phyloP scores from a whole-genome alignment of 2,329 filamentous ascomycete genomes.

The Cladosporium austrohemisphaericum region DNA sequence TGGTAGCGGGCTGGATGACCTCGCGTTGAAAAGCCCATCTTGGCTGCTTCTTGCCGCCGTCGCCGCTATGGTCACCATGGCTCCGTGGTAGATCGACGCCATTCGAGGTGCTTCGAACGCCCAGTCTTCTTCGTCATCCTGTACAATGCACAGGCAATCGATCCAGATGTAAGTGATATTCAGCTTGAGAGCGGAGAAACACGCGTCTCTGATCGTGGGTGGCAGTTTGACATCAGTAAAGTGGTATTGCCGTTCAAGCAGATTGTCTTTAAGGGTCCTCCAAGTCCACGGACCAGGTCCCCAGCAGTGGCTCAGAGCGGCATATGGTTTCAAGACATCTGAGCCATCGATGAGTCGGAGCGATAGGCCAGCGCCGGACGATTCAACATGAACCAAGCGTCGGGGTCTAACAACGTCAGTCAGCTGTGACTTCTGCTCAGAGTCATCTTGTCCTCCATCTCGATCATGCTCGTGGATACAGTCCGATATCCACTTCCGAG shows the following conservation, averaged over 20 bases:
- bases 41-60: neutral
- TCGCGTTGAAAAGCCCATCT: neutral
- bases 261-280: neutral
- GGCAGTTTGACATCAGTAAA: neutral
- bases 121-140: conserved; percentile 19
- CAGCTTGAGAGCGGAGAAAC: neutral
- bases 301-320: no score
- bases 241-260: neutral
- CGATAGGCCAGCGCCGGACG: no score
- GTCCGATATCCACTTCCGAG: no score
- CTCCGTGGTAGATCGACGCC: conserved; percentile 16
- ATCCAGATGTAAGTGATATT: conserved; percentile 15
- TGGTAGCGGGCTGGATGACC: no score
- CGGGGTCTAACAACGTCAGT: no score
- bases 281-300: no score
- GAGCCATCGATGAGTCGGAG: no score
- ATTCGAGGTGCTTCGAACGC: conserved; percentile 15
- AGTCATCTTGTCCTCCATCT: no score
- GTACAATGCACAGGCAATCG: conserved; percentile 20
- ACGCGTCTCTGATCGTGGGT: neutral
- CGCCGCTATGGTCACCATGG: conserved; percentile 17
- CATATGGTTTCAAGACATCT: no score
- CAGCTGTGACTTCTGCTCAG: no score
- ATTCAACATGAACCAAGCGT: no score
- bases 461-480: no score